Percentiles rank a stretch among this genome's conserved stretches.
phyloP scores from a whole-genome alignment of 257 asterid species.

The Przewalskia tangutica region DNA sequence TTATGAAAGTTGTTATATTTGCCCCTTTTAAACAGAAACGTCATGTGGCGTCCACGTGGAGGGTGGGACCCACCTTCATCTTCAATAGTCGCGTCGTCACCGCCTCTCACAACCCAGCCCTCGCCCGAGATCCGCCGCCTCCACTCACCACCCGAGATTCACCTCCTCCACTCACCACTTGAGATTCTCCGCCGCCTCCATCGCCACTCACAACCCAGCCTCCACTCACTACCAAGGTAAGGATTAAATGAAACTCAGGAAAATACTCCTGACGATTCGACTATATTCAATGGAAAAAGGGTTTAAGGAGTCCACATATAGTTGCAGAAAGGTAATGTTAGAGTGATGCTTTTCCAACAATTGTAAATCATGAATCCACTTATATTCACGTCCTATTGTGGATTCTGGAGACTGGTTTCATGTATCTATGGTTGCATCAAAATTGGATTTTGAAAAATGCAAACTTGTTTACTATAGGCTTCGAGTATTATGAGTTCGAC shows the following conservation, averaged over 20 bases:
- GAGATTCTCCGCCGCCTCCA: too few species aligned
- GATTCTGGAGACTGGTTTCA: not conserved
- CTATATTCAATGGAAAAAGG: not conserved
- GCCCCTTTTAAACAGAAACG: too few species aligned
- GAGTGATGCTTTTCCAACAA: not conserved
- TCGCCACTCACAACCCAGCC: too few species aligned
- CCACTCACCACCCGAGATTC: too few species aligned
- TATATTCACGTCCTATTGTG: not conserved
- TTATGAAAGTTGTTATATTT: too few species aligned
- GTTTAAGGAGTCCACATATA: not conserved
- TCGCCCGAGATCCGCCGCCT: too few species aligned
- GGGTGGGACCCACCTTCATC: too few species aligned
- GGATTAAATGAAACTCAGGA: not conserved
- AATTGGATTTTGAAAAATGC: not conserved
- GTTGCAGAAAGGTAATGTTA: not conserved
- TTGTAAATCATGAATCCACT: not conserved
- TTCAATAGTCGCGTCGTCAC: too few species aligned
- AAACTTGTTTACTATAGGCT: not conserved
- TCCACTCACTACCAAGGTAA: too few species aligned
- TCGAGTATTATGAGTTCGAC: not conserved
- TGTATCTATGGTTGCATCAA: not conserved
- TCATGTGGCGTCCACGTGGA: too few species aligned
- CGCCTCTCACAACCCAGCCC: too few species aligned
- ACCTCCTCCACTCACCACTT: too few species aligned
- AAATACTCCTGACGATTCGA: not conserved